Evolutionary conservation across 2,329 filamentous ascomycete genomes (phyloP), one percentile per base, ranked within the genome.

Genomic region (Trichophyton schoenleinii): DNA sequence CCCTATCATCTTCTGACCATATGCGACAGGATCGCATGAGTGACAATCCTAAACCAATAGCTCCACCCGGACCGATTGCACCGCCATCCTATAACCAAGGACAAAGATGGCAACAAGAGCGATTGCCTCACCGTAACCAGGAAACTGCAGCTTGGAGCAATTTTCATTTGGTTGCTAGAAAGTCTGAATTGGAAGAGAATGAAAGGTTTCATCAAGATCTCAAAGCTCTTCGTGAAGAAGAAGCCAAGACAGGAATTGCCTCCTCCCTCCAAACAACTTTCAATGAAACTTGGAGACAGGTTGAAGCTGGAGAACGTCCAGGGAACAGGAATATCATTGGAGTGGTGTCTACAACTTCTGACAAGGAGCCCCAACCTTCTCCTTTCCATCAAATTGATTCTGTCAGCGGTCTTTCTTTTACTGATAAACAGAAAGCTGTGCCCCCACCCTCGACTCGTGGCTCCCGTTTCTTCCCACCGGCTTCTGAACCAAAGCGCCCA

Each of bases 391-490:
- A 66, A 13, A 70, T 78, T 60, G 75, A 76, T 62, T 66, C 71
- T 41, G 71, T 70, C 49, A 69, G 71, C 49, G 68, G 70, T 57
- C 67, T 77, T 60, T 67, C 72, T 38, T 72, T 75, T 44, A 63
- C 70, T 6, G 71, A 76, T 28, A 67, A 63, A 28, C 67, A 72
- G 59, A 72, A 74, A 53, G 69, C 71, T 31, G 68, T 72, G 57
- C 68, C 66, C 58, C 73, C 67, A 57, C 69, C 72, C 55, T 67
- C 72, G 20, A 69, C 68, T 34, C 76, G 78, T 41, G 77, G 76
- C 58, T 79, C 78, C 18, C 70, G 78, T 15, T 80, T 80, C 67
- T 79, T 80, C 67, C 78, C 78, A 25, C 72, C 72, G 49, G 71
- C 63, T 44, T 71, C 68, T 28, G 76, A 75, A 63, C 71, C 68